These are phyloP conservation scores for Sedum album DNA, from an alignment of 164 flowering plant genomes.

Conservation along the genomic window DNA sequence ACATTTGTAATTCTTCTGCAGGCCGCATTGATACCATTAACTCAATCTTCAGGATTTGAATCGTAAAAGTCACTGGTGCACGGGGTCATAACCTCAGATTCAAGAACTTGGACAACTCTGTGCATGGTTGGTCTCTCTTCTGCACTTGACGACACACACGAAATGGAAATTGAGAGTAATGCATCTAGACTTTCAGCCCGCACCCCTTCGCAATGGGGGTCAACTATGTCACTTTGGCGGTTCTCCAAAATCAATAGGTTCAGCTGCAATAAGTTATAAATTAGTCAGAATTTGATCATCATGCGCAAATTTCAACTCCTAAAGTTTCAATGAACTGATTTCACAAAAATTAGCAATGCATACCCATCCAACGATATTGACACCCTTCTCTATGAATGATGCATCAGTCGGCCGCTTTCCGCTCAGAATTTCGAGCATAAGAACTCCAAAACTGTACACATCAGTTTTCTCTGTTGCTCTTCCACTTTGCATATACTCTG, in stretches of 20 bases:
- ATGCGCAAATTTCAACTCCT: not conserved
- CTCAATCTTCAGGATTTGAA: constrained; percentile 58
- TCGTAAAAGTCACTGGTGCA: constrained; percentile 82
- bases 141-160: constrained; percentile 70
- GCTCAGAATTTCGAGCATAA: constrained; percentile 80
- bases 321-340: not conserved
- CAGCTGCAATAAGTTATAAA: constrained; percentile 43
- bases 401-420: constrained; percentile 96
- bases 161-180: constrained; percentile 60
- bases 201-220: constrained; percentile 52
- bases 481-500: constrained; percentile 92
- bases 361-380: constrained; percentile 96
- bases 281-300: not conserved
- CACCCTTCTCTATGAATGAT: constrained; percentile 61
- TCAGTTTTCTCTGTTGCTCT: constrained; percentile 92
- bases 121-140: constrained; percentile 86
- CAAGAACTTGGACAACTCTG: constrained; percentile 66
- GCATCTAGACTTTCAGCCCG: constrained; percentile 67
- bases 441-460: constrained; percentile 96
- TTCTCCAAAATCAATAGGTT: constrained; percentile 60
- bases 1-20: not conserved
- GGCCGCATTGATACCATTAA: not conserved
- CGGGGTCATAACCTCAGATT: constrained; percentile 83
- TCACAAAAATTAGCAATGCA: constrained; percentile 12
- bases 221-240: constrained; percentile 58